Base-by-base conservation (phyloP, 495 filamentous ascomycete species). In the Neurospora terricola region DNA sequence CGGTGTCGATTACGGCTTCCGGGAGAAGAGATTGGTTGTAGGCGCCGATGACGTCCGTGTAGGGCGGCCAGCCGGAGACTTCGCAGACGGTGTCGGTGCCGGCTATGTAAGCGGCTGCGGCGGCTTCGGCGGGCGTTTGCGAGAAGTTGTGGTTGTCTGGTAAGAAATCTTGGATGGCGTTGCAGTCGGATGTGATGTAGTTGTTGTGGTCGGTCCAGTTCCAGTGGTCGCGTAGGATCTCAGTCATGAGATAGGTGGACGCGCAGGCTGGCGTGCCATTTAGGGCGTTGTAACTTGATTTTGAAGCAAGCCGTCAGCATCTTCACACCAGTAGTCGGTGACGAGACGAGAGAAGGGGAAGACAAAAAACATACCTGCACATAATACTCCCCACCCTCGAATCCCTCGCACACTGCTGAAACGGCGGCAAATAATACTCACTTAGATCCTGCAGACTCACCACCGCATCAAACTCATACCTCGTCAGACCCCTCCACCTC, bases 381-480 rank as follows among this genome's bases (percentile, higher is more conserved):
- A 86, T 86, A 77, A 86, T 79, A 40, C 79, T 81, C 10, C 81
- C 83, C 5, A 84, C 84, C 62, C 82, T 81, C 11, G 81, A 80
- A 72, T 86, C 83, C 1, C 84, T 76, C 14, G 82, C 81, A 66
- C 83, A 85, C 48, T 81, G 78, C 74, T 83, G 83, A 76, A 86
- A 86, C 1, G 82, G 83, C 38, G 80, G 81, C n/a, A 85, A 76
- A 73, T 85, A 86, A 75, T 86, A 86, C 76, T 85, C 84, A 38
- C 80, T 78, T 2, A 86, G 76, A 59, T 86, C 82, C 62, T 83
- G 82, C 71, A 75, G 70, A 5, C 79, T 75, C 27, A 82, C 77
- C 6, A 81, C 73, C 10, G 81, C 81, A 68, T 84, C 77, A 69
- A 83, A 82, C 12, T 77, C 72, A 70, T 83, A 77, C 38, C 83